Base-by-base conservation (phyloP, 2,329 filamentous ascomycete species). In the Fusarium nanum region DNA sequence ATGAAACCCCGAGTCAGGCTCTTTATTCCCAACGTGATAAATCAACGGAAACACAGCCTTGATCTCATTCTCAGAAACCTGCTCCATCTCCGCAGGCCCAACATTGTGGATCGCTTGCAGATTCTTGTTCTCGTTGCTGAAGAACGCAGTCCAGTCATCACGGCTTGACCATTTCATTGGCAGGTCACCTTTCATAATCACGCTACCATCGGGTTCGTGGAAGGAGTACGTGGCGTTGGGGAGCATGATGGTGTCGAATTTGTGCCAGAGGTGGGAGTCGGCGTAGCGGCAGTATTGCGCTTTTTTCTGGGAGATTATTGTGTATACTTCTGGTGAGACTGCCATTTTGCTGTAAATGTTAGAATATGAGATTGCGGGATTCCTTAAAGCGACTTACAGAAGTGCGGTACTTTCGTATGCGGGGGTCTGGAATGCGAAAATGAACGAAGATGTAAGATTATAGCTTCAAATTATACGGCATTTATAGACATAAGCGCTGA, bases 251-350 rank as follows among this genome's bases (percentile, higher is more conserved):
- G 16, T 47, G 4, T 63, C 45, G 4, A 72, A 70, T 7, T 27
- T 23, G 1, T 67, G 14, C 68, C 61, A 72, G 8, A 67, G 65
- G 3, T 72, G 45, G 4, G 61, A 34, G 13, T 72, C 69, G 1
- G 58, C 61, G 9, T 42, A 61, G 1, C 59, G 61, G 18, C 68
- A 72, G 12, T 69, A 72, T 6, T 70, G 53, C 1, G 62, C 65
- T 14, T 72, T 72, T 23, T 72, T 72, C 13, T 42, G 55, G 3
- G 54, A 44, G 6, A 72, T 72, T 2, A 72, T 64, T 2, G 56
- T 11, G 2, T 47, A 23, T 0, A n/a, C 37, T 30, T 70, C 67
- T 1, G 41, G 23, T 4, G 53, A 23, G 2, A 58, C 56, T 3
- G 28, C 12, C 56, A 70, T 70, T 14, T 23, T 23, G 22, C 22